phyloP scores from a whole-genome alignment of 169 alveolate species.

The Neospora caninum region DNA sequence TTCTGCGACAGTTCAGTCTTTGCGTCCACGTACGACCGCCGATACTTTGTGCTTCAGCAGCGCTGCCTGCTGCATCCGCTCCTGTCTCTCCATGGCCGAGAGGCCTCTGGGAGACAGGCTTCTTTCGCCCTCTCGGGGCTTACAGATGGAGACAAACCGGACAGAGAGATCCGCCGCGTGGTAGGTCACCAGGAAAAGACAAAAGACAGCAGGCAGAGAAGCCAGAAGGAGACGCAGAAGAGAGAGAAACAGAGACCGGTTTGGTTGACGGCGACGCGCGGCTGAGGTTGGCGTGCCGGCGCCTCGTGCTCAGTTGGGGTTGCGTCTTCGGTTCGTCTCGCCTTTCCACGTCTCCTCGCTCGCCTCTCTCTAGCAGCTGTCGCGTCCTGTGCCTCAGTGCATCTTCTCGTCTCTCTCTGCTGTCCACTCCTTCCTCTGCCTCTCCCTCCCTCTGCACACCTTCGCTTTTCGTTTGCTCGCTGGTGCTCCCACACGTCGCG shows the following conservation, averaged over 20 bases:
- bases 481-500: too few species aligned
- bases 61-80: constrained; percentile 15
- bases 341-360: too few species aligned
- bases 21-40: constrained; percentile 17
- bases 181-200: background rate
- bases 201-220: background rate
- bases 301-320: too few species aligned
- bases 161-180: background rate
- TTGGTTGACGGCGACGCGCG: too few species aligned
- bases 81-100: background rate
- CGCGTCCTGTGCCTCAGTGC: too few species aligned
- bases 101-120: background rate
- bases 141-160: background rate
- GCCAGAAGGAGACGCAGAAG: background rate
- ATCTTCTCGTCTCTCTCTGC: too few species aligned
- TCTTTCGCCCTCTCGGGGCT: background rate
- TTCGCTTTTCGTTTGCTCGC: too few species aligned
- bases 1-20: constrained; percentile 29
- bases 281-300: too few species aligned
- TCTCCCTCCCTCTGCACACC: too few species aligned
- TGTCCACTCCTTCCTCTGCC: too few species aligned
- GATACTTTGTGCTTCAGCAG: constrained; percentile 15
- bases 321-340: too few species aligned
- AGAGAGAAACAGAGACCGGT: background rate
- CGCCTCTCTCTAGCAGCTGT: too few species aligned